Evolutionary conservation across 148 eudicot species (phyloP), one percentile per base, ranked within the genome.

Genomic region (Simmondsia chinensis): DNA sequence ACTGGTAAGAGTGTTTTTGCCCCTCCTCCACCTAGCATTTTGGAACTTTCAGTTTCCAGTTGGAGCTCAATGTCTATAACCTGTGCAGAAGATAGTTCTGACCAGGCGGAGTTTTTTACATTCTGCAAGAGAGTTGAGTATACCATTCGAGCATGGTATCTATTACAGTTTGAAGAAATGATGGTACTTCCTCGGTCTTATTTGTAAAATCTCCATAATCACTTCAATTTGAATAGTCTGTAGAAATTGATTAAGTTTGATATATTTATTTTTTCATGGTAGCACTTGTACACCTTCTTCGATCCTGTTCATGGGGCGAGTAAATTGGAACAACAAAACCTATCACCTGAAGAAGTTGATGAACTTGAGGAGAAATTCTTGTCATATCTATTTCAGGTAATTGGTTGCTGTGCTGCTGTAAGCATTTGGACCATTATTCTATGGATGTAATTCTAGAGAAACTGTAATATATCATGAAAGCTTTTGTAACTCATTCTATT

Each of bases 281-380:
- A 88, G 97, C 97, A 89, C 84, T 60, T 89, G 29, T 84, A 81
- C 52, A 64, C 97, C 39, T 85, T 89, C 34, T 84, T 89, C 62
- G 97, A 89, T 57, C 97, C 97, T 47, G 85, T 78, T 48, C 60
- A 71, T 39, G 97, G 97, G 48, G 73, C 80, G 42, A 58, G 74
- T 60, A 89, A 84, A 64, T 67, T 84, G 73, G 78, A 75, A 64
- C 95, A 79, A 58, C 97, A 89, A 56, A 35, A 72, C 9, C 52
- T 89, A 36, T 75, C 93, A 50, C 64, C 80, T 0, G 78, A 74
- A 23, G 97, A 84, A 52, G 60, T 70, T 34, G 93, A 89, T 40
- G 20, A 58, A 64, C 97, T 89, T 65, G 97, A 89, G 55, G 87
- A 84, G 49, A 89, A 89, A 45, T 84, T 89, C 44, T 59, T 89